Conservation (phyloP, 805 yeast genomes). For the Lipomyces lipofer region DNA sequence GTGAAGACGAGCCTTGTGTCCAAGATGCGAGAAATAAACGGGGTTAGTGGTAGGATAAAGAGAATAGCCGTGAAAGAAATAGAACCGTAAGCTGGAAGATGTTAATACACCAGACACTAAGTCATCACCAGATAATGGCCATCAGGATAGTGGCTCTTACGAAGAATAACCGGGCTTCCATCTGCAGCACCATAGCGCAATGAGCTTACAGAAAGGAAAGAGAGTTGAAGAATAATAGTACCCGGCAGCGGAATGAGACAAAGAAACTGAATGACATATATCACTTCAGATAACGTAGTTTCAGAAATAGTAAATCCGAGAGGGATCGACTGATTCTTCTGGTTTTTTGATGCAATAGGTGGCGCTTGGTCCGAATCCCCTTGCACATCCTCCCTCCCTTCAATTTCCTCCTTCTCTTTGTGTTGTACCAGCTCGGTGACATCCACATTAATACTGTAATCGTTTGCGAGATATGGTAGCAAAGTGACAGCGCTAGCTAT, state of each 20-base stretch:
- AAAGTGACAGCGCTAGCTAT: conserved; percentile 6
- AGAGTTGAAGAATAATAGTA: not conserved
- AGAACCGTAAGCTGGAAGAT: conserved; percentile 7
- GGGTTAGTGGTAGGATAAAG: conserved; percentile 11
- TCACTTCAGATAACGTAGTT: not conserved
- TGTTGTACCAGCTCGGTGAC: too few relatives aligned
- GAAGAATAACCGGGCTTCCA: conserved; percentile 12
- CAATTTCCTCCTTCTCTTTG: too few relatives aligned
- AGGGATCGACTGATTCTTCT: too few relatives aligned
- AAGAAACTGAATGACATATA: conserved; percentile 12
- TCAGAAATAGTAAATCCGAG: not conserved
- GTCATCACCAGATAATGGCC: too few relatives aligned
- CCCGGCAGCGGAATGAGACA: conserved; percentile 12
- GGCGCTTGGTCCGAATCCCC: too few relatives aligned
- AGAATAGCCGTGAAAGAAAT: conserved; percentile 2
- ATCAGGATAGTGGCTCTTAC: too few relatives aligned
- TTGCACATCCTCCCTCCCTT: too few relatives aligned
- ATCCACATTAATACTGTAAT: too few relatives aligned
- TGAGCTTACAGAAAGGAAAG: conserved; percentile 14
- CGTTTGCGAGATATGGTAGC: conserved; percentile 6
- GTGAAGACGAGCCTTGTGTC: conserved; percentile 4
- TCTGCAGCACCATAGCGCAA: conserved; percentile 22
- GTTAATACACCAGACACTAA: not conserved
- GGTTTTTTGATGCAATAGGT: too few relatives aligned
- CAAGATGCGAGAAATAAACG: conserved; percentile 14